Conservation (phyloP, 495 filamentous ascomycete genomes). For the Umbilicaria muhlenbergii region DNA sequence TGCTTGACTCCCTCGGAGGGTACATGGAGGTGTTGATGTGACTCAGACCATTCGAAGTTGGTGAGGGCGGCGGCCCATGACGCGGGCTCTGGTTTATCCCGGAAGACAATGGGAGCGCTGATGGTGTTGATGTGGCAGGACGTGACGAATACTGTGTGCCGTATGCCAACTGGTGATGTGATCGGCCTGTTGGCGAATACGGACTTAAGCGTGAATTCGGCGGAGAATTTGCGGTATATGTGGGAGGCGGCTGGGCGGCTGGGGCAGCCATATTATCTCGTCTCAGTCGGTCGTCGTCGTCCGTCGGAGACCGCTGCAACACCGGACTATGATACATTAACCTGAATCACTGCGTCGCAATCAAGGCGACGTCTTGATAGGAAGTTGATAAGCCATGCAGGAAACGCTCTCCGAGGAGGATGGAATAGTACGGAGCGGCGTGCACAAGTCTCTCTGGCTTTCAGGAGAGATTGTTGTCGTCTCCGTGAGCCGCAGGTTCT, state of each 20-base stretch:
- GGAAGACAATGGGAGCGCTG: constrained; percentile 7
- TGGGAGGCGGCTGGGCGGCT: constrained; percentile 1
- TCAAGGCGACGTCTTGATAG: constrained; percentile 7
- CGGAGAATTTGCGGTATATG: constrained; percentile 8
- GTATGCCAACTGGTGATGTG: constrained; percentile 10
- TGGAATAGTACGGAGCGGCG: neutral
- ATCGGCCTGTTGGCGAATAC: constrained; percentile 12
- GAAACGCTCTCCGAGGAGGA: neutral
- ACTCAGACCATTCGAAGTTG: constrained; percentile 10
- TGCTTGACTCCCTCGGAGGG: constrained; percentile 5
- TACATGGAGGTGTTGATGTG: constrained; percentile 7
- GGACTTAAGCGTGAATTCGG: constrained; percentile 4
- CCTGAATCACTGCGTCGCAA: too few relatives aligned
- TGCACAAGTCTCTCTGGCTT: neutral
- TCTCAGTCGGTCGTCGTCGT: constrained; percentile 16
- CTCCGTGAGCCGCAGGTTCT: too few relatives aligned
- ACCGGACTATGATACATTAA: constrained; percentile 1
- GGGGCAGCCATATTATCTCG: constrained; percentile 12
- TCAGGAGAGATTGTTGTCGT: neutral
- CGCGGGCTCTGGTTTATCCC: constrained; percentile 9
- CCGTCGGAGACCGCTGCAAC: constrained; percentile 9
- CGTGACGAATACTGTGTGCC: constrained; percentile 10
- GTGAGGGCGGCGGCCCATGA: constrained; percentile 9
- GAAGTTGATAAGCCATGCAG: constrained; percentile 28
- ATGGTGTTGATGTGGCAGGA: constrained; percentile 11